Percentiles rank a stretch among this genome's conserved stretches.
Conservation (phyloP, 2,329 filamentous ascomycete species). For the Arthrinium puccinioides region DNA sequence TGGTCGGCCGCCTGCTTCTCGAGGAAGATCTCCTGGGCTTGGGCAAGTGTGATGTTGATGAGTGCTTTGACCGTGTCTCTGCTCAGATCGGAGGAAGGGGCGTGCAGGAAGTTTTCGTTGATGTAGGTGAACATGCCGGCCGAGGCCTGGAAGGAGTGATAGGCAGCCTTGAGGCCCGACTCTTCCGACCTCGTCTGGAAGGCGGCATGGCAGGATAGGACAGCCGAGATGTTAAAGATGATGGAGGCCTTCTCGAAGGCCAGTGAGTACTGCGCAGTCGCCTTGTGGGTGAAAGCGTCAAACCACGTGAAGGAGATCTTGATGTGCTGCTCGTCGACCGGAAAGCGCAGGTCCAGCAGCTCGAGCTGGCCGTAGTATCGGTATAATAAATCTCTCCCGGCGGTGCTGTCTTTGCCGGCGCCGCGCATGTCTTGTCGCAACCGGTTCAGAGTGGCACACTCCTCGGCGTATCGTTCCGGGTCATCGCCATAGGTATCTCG, state of each 20-base stretch:
- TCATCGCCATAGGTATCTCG: constrained; percentile 92
- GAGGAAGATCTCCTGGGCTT: constrained; percentile 94
- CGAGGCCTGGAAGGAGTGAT: constrained; percentile 96
- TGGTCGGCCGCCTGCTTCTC: constrained; percentile 91
- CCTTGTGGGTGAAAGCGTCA: constrained; percentile 97
- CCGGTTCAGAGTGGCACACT: constrained; percentile 89
- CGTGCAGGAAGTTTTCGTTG: constrained; percentile 98
- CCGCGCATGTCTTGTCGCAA: constrained; percentile 97
- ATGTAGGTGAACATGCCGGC: constrained; percentile 99
- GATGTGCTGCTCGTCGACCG: constrained; percentile 97
- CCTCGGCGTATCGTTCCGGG: constrained; percentile 89
- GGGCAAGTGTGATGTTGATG: constrained; percentile 87
- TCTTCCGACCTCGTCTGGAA: constrained; percentile 90
- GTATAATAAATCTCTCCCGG: constrained; percentile 87
- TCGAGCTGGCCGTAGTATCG: constrained; percentile 97
- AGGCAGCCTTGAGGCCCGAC: constrained; percentile 87
- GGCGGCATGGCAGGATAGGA: constrained; percentile 91
- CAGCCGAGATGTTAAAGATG: constrained; percentile 98
- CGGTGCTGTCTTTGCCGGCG: constrained; percentile 91
- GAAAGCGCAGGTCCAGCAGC: constrained; percentile 87
- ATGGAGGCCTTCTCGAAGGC: constrained; percentile 98
- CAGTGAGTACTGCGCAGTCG: constrained; percentile 93
- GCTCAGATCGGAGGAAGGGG: constrained; percentile 91
- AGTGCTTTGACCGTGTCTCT: constrained; percentile 92
- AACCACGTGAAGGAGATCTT: constrained; percentile 99